Evolutionary conservation across 495 filamentous ascomycete genomes (phyloP), one percentile per base, ranked within the genome.

Genomic region (Penicillium salamii): DNA sequence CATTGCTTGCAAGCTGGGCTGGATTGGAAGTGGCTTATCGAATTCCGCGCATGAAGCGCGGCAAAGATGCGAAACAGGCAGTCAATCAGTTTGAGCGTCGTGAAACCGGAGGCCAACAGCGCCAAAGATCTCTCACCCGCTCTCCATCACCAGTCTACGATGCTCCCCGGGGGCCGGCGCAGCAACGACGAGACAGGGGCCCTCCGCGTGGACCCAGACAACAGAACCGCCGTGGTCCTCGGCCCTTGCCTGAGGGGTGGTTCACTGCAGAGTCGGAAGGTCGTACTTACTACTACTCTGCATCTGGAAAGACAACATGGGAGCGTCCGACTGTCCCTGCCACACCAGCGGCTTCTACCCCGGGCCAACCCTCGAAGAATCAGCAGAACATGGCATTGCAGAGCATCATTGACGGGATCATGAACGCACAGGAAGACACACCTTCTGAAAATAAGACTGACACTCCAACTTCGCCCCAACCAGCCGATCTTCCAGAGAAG

Each of bases 11-110:
- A 11, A 83, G 82, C 57, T 99, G 95, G 95, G 84, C 85, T 63
- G 90, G 86, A 31, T 76, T 99, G 17, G 86, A 95, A 62, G 81
- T 93, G n/a, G 93, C 82, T 13, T 99, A 96, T 67, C 84, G 95
- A 34, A 99, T 99, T 61, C 92, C 93, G 20, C 85, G 93, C 40
- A 90, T 79, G 70, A 86, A 86, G 61, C 68, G 83, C 12, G 84
- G 85, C 14, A 80, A 79, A 46, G 72, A 75, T 26, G 61, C 72
- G 5, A 57, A 68, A 19, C 71, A 68, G 33, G 61, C 72, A 13
- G 59, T 75, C 29, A 85, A 79, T 52, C 82, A 79, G 42, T 87
- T 83, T 34, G 86, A 85, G 53, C 85, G 88, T 38, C 84, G 88
- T 24, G 85, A 85, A 49, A 68, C 70, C 12, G 81, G 82, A 28